These are phyloP conservation scores for Dentipellis fragilis DNA, from an alignment of 768 basidiomycete species.

Conservation along the genomic window DNA sequence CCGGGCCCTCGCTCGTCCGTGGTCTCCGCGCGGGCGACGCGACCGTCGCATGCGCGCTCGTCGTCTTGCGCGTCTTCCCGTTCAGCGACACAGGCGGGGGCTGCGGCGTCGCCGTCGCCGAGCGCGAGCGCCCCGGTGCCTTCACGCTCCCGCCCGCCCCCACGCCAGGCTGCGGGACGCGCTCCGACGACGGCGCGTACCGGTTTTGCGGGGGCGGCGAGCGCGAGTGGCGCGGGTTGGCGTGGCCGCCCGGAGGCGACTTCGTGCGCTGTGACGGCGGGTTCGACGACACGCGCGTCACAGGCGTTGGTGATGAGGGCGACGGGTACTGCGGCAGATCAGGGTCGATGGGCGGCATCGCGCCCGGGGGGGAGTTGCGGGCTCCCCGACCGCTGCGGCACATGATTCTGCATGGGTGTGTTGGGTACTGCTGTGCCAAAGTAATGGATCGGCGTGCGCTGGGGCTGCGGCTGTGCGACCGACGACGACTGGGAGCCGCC, in stretches of 20 bases:
- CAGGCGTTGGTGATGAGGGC: conserved; percentile 16
- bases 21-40: conserved; percentile 30
- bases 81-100: conserved; percentile 19
- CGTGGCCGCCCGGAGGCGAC: conserved; percentile 36
- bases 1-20: conserved; percentile 29
- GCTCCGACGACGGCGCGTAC: neutral
- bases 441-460: conserved; percentile 20
- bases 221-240: conserved; percentile 3
- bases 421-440: neutral
- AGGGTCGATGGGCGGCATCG: conserved; percentile 31
- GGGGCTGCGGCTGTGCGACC: conserved; percentile 26
- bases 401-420: conserved; percentile 11
- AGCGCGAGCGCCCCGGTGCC: conserved; percentile 56
- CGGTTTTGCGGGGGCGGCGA: conserved; percentile 8
- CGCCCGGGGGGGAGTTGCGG: conserved; percentile 31
- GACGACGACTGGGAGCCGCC: conserved; percentile 2
- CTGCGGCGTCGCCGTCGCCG: conserved; percentile 45
- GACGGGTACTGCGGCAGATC: conserved; percentile 11
- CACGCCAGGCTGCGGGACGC: neutral
- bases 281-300: conserved; percentile 21
- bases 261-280: conserved; percentile 36
- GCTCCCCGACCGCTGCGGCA: conserved; percentile 19
- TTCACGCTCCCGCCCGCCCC: conserved; percentile 19
- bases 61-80: conserved; percentile 52
- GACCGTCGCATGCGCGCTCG: conserved; percentile 50